These are phyloP conservation scores for Alternaria brassicicola DNA, from an alignment of 2,329 filamentous ascomycete species.

Conservation along the genomic window DNA sequence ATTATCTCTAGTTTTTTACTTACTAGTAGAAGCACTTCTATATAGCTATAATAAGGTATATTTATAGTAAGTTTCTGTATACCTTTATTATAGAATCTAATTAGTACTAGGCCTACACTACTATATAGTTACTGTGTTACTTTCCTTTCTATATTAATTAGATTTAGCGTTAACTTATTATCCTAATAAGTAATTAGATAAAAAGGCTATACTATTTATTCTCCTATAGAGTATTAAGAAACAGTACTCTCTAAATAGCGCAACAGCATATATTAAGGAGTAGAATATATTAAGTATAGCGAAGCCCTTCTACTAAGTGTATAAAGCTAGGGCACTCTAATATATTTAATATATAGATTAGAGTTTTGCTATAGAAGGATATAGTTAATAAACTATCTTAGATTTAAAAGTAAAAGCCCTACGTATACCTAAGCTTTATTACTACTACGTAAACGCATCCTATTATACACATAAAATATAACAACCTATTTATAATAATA, in stretches of 20 bases:
- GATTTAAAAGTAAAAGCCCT: neutral
- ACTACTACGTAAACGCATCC: no score
- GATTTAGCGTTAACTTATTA: slow-evolving; percentile 2
- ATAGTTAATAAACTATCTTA: no score
- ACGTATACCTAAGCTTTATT: no score
- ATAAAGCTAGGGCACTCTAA: neutral
- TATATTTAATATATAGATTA: neutral
- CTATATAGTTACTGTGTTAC: neutral
- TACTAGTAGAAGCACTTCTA: neutral
- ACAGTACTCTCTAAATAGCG: neutral
- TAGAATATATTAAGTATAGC: neutral
- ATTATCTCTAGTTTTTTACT: slow-evolving; percentile 2
- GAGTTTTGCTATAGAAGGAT: neutral
- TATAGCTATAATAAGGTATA: neutral
- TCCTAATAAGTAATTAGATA: neutral
- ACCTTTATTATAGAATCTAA: neutral
- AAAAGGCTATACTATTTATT: slow-evolving; percentile 1
- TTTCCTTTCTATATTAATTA: slow-evolving; percentile 5
- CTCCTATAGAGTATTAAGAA: neutral
- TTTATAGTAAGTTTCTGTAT: neutral
- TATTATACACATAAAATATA: no score
- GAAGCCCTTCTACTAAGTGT: neutral
- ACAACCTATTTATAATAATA: neutral
- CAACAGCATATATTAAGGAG: neutral
- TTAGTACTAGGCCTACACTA: neutral